These are phyloP conservation scores for Hemileia vastatrix DNA, from an alignment of 1,284 basidiomycete species.

Conservation along the genomic window DNA sequence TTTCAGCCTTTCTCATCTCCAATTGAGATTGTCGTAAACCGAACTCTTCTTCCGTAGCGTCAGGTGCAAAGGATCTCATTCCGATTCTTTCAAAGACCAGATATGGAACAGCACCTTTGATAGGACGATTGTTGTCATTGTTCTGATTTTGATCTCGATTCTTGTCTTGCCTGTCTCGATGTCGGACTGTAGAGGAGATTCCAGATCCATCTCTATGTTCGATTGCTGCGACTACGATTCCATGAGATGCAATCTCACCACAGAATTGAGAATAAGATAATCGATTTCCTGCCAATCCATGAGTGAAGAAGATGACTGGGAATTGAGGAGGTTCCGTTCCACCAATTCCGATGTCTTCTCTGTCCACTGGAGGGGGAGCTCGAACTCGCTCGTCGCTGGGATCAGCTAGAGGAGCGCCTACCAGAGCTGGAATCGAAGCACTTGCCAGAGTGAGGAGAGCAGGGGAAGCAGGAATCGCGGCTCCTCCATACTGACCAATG, in stretches of 20 bases:
- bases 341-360: conserved; percentile 25
- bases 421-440: conserved; percentile 26
- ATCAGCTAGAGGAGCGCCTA: conserved; percentile 29
- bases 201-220: conserved; percentile 51
- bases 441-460: conserved; percentile 27
- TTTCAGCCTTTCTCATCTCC: conserved; percentile 47
- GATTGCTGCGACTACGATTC: conserved; percentile 48
- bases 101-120: conserved; percentile 31
- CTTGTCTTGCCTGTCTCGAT: conserved; percentile 38
- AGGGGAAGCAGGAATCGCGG: conserved; percentile 30
- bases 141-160: conserved; percentile 46
- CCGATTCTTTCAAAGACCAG: conserved; percentile 44
- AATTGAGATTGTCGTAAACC: conserved; percentile 48
- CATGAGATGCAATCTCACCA: conserved; percentile 47
- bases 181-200: conserved; percentile 46
- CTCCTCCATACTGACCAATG: conserved; percentile 34
- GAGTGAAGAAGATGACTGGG: conserved; percentile 47
- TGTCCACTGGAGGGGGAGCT: conserved; percentile 13
- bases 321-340: conserved; percentile 37
- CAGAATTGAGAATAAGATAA: conserved; percentile 47
- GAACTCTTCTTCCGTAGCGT: conserved; percentile 46
- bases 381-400: conserved; percentile 24
- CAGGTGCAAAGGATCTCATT: conserved; percentile 43
- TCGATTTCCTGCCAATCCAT: conserved; percentile 47
- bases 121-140: conserved; percentile 42